Evolutionary conservation across 2,329 filamentous ascomycete genomes (phyloP), one percentile per base, ranked within the genome.

Genomic region (Paecilomyces variotii): DNA sequence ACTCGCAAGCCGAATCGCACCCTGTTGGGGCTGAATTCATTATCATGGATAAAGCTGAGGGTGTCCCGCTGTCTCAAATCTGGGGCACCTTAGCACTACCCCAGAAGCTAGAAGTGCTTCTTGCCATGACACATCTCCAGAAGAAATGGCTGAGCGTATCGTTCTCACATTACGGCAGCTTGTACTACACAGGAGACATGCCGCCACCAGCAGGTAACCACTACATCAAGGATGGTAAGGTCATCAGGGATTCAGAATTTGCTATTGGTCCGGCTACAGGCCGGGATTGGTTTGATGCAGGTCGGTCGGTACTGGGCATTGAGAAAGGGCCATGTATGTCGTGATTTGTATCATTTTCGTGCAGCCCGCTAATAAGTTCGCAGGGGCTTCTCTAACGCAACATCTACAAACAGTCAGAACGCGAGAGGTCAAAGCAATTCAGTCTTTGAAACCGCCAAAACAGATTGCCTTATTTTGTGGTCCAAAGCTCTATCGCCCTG

Each of bases 151-250:
- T 67, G 19, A 64, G 62, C 39, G 62, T 70, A 62, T 65, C 62
- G 58, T 69, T 71, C 59, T 68, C 64, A 1, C 62, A 70, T 60
- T 69, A 70, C 12, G 65, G 68, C 9, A 65, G 65, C 58, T 63
- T 70, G 28, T 70, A 68, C 56, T 69, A 68, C 45, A 45, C 58
- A 2, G 27, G 53, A 60, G 65, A 71, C 56, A 55, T 66, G 4
- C 64, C 67, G 58, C 34, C 11, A 39, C 12, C 58, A 57, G 19
- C n/a, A 60, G 62, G 53, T 14, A 65, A 45, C 28, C 58, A 68
- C 57, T 69, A 62, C 19, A 12, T 67, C 27, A 67, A 65, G 30
- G 58, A 68, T 56, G 65, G 62, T 56, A 62, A 62, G 14, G 45
- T 49, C 10, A 30, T 30, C 28, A 30, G 28, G 9, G 28, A 30